Percentiles rank a stretch among this genome's conserved stretches.
phyloP scores from a whole-genome alignment of 768 basidiomycete genomes.

The Hygrophoropsis aurantiaca region DNA sequence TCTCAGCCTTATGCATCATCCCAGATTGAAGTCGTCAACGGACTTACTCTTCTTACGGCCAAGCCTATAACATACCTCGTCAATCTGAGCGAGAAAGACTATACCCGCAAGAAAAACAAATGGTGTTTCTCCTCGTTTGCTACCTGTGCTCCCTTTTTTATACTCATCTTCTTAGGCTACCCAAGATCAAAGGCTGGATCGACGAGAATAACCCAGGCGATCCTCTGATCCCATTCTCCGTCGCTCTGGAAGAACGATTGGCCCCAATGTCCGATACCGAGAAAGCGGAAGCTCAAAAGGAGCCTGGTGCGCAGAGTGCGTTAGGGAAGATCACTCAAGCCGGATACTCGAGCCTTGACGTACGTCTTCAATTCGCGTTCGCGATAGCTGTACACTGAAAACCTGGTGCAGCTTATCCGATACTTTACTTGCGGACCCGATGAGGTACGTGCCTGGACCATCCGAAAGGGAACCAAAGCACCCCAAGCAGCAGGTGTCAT shows the following conservation, averaged over 20 bases:
- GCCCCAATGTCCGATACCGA: conserved; percentile 61
- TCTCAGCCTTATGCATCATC: conserved; percentile 12
- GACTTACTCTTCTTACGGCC: conserved; percentile 87
- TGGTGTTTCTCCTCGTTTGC: conserved; percentile 49
- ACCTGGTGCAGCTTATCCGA: conserved; percentile 69
- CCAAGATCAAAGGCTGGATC: conserved; percentile 98
- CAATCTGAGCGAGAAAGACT: conserved; percentile 94
- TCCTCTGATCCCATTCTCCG: conserved; percentile 94
- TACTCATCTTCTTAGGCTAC: conserved; percentile 52
- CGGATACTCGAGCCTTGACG: conserved; percentile 85
- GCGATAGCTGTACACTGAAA: neutral
- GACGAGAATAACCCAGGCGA: conserved; percentile 96
- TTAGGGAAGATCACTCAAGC: conserved; percentile 94
- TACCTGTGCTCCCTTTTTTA: neutral
- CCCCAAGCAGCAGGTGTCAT: conserved; percentile 98
- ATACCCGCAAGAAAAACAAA: conserved; percentile 97
- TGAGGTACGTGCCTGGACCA: conserved; percentile 98
- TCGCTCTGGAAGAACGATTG: conserved; percentile 91
- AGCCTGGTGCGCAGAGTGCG: conserved; percentile 68
- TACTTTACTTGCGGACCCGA: conserved; percentile 98
- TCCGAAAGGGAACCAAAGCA: conserved; percentile 90
- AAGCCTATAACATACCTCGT: conserved; percentile 98
- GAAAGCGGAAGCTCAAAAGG: conserved; percentile 76
- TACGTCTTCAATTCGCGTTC: conserved; percentile 35
- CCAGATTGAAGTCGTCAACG: conserved; percentile 89